Evolutionary conservation across 78 protist genomes (phyloP).

Genomic region (Dictyostelium intermedium): DNA sequence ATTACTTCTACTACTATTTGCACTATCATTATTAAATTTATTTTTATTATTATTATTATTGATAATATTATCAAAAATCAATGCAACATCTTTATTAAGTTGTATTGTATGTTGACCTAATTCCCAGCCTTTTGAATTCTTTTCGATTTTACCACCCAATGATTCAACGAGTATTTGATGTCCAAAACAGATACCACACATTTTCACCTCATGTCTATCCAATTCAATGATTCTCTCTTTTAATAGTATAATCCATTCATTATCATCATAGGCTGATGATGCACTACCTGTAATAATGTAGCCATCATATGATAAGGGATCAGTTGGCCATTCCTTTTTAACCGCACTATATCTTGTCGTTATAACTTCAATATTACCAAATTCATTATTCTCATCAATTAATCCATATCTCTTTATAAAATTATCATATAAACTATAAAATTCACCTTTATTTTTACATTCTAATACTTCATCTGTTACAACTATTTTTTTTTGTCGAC

Average conservation of each 20-base stretch:
- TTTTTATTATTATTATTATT: background rate
- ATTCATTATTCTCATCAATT: background rate
- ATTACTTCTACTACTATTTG: background rate
- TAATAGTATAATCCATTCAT: constrained; percentile 45
- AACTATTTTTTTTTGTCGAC: background rate
- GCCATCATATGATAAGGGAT: constrained; percentile 33
- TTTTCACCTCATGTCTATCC: constrained; percentile 30
- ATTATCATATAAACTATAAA: background rate
- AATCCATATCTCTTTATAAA: constrained; percentile 2
- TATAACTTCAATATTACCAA: background rate
- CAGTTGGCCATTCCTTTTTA: constrained; percentile 26
- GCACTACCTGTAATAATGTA: constrained; percentile 60
- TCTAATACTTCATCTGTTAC: constrained; percentile 33
- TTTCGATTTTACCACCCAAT: constrained; percentile 35
- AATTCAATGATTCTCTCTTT: constrained; percentile 19
- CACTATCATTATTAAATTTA: background rate
- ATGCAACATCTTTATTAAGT: background rate
- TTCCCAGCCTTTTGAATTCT: constrained; percentile 67
- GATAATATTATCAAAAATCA: background rate
- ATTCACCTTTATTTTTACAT: background rate
- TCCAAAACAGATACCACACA: constrained; percentile 80
- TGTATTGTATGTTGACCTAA: constrained; percentile 6
- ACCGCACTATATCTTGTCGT: background rate
- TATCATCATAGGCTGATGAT: constrained; percentile 26
- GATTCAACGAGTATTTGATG: constrained; percentile 61